Base-by-base conservation (phyloP, 208 protist species). In the Leishmania braziliensis region DNA sequence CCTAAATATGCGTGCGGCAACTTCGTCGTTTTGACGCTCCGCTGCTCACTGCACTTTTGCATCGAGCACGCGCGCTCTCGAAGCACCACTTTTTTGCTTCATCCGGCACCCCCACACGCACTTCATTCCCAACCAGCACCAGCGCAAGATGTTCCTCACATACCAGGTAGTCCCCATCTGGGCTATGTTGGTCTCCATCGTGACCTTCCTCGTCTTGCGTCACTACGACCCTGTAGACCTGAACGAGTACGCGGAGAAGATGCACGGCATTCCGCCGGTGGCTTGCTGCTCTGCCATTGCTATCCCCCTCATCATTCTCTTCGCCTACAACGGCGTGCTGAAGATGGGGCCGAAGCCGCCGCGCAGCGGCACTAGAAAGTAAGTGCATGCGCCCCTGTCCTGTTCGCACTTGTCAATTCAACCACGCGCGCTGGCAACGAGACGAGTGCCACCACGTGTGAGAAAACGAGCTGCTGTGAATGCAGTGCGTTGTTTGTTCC, bases 61-160 rank as follows among this genome's bases (percentile, higher is more conserved):
- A 39, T 29, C 14, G 62, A 46, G 43, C 43, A 6, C 29, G 62
- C 62, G 5, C 29, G 8, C 68, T 72, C 39, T 72, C 33, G 16
- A 50, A 20, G 9, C 39, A 29, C 18, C 5, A 6, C 20, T 29
- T 16, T 26, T 48, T 16, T 18, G 16, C 20, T 29, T 51, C 39
- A 71, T 71, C 66, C 18, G 23, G 4, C 43, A 20, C 39, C 26
- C 48, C 16, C 51, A 20, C 65, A 80, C 33, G 71, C 29, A 75
- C 12, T 4, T 77, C 29, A 14, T 43, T 29, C 29, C 16, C 23
- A 78, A 81, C 5, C 56, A n/a, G 50, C 23, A 43, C 33, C 60
- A 16, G 73, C 43, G 33, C 36, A 62, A 54, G 48, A 96, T 95
- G 91, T 92, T 96, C 78, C 89, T 96, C 80, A 94, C 90, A n/a